Conservation (phyloP, 2,329 filamentous ascomycete genomes). For the Sporothrix sp. region DNA sequence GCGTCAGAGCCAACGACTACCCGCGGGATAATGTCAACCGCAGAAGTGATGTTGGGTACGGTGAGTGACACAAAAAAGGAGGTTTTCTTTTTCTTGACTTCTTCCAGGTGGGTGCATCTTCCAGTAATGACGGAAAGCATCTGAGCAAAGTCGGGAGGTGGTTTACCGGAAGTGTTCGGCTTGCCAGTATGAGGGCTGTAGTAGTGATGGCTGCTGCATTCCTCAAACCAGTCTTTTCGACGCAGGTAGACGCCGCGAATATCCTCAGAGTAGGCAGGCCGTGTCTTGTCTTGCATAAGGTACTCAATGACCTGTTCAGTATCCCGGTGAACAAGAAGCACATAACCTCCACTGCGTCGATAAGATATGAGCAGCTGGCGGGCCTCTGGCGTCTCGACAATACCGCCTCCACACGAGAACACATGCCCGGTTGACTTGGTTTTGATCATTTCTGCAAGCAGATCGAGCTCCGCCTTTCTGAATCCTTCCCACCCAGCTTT, state of each 20-base stretch:
- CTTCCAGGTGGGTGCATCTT: constrained; percentile 42
- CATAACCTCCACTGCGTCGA: constrained; percentile 65
- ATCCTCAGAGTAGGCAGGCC: constrained; percentile 86
- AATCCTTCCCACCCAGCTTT: constrained; percentile 79
- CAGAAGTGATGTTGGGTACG: constrained; percentile 59
- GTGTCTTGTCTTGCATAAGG: constrained; percentile 75
- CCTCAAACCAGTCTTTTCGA: constrained; percentile 78
- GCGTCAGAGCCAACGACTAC: constrained; percentile 82
- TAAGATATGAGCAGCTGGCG: constrained; percentile 66
- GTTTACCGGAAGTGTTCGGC: constrained; percentile 25
- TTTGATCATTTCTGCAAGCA: constrained; percentile 63
- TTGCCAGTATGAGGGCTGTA: constrained; percentile 60
- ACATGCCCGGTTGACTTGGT: constrained; percentile 68
- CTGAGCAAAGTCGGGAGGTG: constrained; percentile 59
- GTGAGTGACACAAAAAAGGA: constrained; percentile 94
- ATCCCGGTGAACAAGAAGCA: constrained; percentile 79
- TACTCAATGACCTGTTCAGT: constrained; percentile 84
- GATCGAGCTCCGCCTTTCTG: constrained; percentile 63
- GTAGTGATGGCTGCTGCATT: constrained; percentile 92
- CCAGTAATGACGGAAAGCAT: constrained; percentile 65
- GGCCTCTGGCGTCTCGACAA: constrained; percentile 78
- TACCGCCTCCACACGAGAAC: constrained; percentile 87
- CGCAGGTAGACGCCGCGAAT: constrained; percentile 86
- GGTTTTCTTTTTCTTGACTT: constrained; percentile 54
- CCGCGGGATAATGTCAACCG: constrained; percentile 54